These are phyloP conservation scores for Geotrichum ghanense DNA, from an alignment of 805 yeast genomes.

Conservation along the genomic window DNA sequence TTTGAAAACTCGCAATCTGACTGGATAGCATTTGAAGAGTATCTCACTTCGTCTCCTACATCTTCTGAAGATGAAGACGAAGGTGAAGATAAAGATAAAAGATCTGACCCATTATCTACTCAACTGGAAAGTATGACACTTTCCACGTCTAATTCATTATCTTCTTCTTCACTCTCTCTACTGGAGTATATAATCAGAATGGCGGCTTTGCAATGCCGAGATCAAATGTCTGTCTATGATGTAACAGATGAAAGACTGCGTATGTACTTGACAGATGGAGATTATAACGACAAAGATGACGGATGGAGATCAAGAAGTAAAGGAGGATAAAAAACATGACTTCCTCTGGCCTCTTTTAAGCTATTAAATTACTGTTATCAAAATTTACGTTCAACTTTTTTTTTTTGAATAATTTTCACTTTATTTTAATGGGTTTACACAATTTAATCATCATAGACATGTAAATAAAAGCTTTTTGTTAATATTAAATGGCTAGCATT, in stretches of 20 bases:
- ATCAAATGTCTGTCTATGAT: conserved; percentile 39
- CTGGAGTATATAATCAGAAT: conserved; percentile 55
- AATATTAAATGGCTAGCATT: no score
- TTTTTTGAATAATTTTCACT: no score
- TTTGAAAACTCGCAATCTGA: conserved; percentile 20
- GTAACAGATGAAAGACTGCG: conserved; percentile 58
- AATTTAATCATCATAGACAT: no score
- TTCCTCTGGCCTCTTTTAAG: no score
- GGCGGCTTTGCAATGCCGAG: conserved; percentile 47
- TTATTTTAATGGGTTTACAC: no score
- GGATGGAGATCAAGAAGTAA: neutral
- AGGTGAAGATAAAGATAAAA: conserved; percentile 19
- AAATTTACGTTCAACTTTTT: no score
- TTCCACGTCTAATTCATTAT: conserved; percentile 4
- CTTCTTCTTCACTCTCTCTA: conserved; percentile 36
- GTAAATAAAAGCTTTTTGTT: no score
- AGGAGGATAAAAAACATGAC: no score
- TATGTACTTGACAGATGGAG: conserved; percentile 49
- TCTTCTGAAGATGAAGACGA: conserved; percentile 20
- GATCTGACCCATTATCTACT: conserved; percentile 12
- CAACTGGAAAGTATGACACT: conserved; percentile 6
- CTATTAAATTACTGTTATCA: no score
- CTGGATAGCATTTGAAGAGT: conserved; percentile 45
- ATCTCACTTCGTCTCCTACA: conserved; percentile 19
- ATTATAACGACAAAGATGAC: neutral